phyloP scores from a whole-genome alignment of 176 grass and related monocot species.

The Poa pratensis region DNA sequence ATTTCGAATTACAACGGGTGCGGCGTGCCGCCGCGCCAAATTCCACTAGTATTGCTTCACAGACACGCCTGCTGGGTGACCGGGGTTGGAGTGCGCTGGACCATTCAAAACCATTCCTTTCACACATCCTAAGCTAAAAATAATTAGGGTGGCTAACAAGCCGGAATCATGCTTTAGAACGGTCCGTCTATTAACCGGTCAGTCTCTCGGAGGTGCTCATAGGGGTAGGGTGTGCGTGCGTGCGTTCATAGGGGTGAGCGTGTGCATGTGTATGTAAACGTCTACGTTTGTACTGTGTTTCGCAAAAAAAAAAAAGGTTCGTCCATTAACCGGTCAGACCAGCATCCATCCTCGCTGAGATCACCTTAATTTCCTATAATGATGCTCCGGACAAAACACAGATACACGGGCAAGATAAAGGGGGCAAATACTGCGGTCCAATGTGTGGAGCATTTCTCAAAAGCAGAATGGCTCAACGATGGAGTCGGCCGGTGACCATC shows the following conservation, averaged over 20 bases:
- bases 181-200: neutral
- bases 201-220: too few relatives aligned
- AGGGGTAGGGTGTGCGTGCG: too few relatives aligned
- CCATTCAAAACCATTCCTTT: neutral
- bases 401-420: neutral
- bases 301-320: too few relatives aligned
- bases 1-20: too few relatives aligned
- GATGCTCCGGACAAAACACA: neutral
- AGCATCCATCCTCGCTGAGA: constrained; percentile 2
- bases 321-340: constrained; percentile 5
- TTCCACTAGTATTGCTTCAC: neutral
- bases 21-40: too few relatives aligned
- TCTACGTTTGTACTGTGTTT: too few relatives aligned
- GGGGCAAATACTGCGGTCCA: constrained; percentile 23
- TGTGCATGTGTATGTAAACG: too few relatives aligned
- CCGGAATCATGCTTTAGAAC: neutral
- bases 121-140: too few relatives aligned
- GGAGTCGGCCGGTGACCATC: neutral
- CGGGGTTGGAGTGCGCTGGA: neutral
- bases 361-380: neutral
- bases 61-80: neutral
- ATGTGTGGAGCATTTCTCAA: constrained; percentile 39
- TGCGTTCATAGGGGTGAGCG: too few relatives aligned
- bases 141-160: neutral
- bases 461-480: neutral